Conservation (phyloP, 1,139 yeast species). For the Yamadazyma blattariae region DNA sequence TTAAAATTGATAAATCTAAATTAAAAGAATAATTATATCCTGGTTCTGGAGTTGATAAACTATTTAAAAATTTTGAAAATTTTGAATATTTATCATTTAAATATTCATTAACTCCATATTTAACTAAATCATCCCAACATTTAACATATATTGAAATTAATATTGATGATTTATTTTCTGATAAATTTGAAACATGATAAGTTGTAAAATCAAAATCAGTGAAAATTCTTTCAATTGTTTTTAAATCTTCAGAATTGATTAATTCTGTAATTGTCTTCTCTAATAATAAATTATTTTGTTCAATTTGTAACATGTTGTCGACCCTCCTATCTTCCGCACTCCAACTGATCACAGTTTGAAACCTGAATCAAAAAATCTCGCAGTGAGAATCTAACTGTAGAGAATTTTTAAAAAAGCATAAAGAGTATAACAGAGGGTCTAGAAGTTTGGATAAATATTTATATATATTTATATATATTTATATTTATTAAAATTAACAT, state of each 20-base stretch:
- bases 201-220: constrained; percentile 96
- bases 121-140: constrained; percentile 70
- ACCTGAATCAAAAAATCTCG: no score
- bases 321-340: background rate
- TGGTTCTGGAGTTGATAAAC: constrained; percentile 49
- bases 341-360: no score
- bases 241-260: constrained; percentile 28
- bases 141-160: constrained; percentile 70
- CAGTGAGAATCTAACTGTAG: no score
- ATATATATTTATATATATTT: no score
- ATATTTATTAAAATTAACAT: no score
- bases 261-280: constrained; percentile 41
- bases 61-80: constrained; percentile 25
- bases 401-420: no score
- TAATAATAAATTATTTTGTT: constrained; percentile 41
- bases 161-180: constrained; percentile 59
- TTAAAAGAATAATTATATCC: constrained; percentile 82
- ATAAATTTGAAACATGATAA: constrained; percentile 82
- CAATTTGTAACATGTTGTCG: constrained; percentile 39
- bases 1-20: constrained; percentile 54
- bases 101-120: constrained; percentile 59
- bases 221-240: constrained; percentile 81
- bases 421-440: no score
- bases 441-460: no score
- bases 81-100: constrained; percentile 37